Conservation (phyloP, 176 grass and related monocot genomes). For the Bonia amplexicaulis region DNA sequence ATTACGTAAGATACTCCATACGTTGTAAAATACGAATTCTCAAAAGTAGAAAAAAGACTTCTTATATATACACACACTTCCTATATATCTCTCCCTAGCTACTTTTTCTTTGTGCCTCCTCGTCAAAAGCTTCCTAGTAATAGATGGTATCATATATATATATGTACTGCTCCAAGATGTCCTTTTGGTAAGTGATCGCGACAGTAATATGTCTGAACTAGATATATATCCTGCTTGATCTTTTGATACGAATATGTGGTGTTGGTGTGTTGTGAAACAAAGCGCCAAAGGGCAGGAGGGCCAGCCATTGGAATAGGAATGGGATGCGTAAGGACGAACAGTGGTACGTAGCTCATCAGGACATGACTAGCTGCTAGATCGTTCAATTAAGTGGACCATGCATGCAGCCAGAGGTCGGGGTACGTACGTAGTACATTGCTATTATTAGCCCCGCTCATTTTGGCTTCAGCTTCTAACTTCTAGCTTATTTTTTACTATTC, state of each 20-base stretch:
- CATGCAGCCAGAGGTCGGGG: not conserved
- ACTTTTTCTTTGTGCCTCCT: not conserved
- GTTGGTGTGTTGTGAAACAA: not conserved
- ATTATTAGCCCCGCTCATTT: too few relatives aligned
- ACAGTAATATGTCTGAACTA: not conserved
- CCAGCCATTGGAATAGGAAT: not conserved
- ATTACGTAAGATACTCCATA: too few relatives aligned
- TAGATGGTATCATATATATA: not conserved
- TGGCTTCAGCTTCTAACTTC: too few relatives aligned
- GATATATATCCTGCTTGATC: not conserved
- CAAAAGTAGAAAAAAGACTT: too few relatives aligned
- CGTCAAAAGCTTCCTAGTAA: not conserved
- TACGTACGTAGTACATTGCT: slow-evolving; percentile 55
- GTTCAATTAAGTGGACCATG: slow-evolving; percentile 5
- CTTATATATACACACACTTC: too few relatives aligned
- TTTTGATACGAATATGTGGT: not conserved
- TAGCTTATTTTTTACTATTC: too few relatives aligned
- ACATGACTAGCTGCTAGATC: not conserved
- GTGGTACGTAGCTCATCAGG: too few relatives aligned
- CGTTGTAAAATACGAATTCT: too few relatives aligned
- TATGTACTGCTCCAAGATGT: not conserved
- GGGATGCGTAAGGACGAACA: not conserved
- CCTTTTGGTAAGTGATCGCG: not conserved
- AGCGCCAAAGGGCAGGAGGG: not conserved
- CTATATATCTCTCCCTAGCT: not conserved